Percentiles rank a stretch among this genome's conserved stretches.
Conservation (phyloP, 1,139 yeast genomes). For the Pichia sp. region DNA sequence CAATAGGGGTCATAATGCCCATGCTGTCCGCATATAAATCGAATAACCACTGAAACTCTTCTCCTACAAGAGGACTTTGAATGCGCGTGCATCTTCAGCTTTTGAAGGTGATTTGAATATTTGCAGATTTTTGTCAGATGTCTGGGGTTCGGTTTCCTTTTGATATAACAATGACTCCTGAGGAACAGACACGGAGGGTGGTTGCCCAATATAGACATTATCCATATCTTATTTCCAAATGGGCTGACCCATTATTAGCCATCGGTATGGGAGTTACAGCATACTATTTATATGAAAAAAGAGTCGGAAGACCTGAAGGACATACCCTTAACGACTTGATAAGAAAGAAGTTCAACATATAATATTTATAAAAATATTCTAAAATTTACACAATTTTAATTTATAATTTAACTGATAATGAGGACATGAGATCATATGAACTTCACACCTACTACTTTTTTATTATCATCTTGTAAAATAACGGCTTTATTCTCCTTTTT, state of each 20-base stretch:
- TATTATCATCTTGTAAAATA: slow-evolving; percentile 46
- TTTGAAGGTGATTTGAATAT: too few relatives aligned
- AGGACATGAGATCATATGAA: neutral
- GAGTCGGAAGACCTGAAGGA: slow-evolving; percentile 48
- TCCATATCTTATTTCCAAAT: slow-evolving; percentile 24
- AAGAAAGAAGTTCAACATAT: slow-evolving; percentile 1
- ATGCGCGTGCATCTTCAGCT: too few relatives aligned
- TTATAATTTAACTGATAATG: too few relatives aligned
- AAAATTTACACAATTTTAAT: too few relatives aligned
- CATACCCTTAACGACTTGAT: slow-evolving; percentile 42
- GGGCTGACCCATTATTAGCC: slow-evolving; percentile 52
- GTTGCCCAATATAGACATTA: slow-evolving; percentile 20
- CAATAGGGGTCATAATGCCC: too few relatives aligned
- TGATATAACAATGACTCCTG: slow-evolving; percentile 1
- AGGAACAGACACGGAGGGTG: slow-evolving; percentile 8
- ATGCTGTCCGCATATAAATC: too few relatives aligned
- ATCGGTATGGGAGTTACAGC: slow-evolving; percentile 49
- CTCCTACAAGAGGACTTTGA: too few relatives aligned
- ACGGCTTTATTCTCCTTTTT: slow-evolving; percentile 65
- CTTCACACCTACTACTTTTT: slow-evolving; percentile 60
- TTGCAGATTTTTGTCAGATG: too few relatives aligned
- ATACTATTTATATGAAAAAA: slow-evolving; percentile 49
- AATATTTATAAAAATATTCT: neutral
- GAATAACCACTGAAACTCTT: too few relatives aligned
- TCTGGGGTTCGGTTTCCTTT: neutral